Evolutionary conservation across 306 rosid species (phyloP).

Genomic region (Fragaria vesca): DNA sequence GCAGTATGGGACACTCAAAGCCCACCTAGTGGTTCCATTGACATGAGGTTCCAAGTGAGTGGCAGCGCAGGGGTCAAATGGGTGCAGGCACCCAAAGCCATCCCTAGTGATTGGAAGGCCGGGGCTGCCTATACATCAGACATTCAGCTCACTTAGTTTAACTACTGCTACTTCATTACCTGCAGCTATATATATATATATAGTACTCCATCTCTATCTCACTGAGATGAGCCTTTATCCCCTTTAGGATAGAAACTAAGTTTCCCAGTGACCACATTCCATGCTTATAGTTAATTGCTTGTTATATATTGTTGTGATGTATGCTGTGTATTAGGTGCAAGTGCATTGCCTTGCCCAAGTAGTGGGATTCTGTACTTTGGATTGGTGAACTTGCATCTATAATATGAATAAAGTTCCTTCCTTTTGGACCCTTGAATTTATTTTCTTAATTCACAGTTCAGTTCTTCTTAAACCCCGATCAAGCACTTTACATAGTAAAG

Average conservation of each 20-base stretch:
- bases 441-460: no score
- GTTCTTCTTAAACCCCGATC: no score
- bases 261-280: background rate
- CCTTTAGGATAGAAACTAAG: background rate
- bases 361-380: constrained; percentile 3
- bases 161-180: background rate
- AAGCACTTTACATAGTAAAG: no score
- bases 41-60: constrained; percentile 61
- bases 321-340: background rate
- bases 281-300: background rate
- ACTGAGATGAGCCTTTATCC: background rate
- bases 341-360: constrained; percentile 8
- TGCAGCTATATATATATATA: background rate
- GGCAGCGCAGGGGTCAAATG: constrained; percentile 44
- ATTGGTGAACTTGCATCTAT: background rate
- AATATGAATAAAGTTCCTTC: constrained; percentile 11
- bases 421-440: background rate
- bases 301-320: background rate
- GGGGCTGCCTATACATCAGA: constrained; percentile 61
- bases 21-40: constrained; percentile 55
- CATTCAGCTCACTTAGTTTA: constrained; percentile 48
- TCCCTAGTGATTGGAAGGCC: constrained; percentile 67
- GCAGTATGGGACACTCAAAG: constrained; percentile 59
- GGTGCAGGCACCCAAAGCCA: constrained; percentile 48
- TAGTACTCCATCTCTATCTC: background rate